These are phyloP conservation scores for Albophoma yamanashiensis DNA, from an alignment of 2,329 filamentous ascomycete species.

Conservation along the genomic window DNA sequence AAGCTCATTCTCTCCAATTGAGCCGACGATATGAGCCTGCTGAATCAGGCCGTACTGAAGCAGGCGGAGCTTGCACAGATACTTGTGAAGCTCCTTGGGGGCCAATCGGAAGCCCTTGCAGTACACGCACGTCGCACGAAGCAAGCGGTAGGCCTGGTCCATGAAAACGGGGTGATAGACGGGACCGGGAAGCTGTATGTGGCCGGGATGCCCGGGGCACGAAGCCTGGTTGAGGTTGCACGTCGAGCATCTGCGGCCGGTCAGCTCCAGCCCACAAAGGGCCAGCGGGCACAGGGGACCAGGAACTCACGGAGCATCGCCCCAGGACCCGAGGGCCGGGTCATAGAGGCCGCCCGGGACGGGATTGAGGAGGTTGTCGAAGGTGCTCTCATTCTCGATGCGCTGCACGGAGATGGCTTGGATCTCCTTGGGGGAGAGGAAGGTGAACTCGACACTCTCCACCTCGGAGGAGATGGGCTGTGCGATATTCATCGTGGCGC, in stretches of 20 bases:
- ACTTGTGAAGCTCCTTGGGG: slow-evolving; percentile 66
- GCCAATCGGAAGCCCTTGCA: slow-evolving; percentile 78
- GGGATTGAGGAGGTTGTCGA: slow-evolving; percentile 83
- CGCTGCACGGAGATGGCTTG: slow-evolving; percentile 82
- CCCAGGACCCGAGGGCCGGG: slow-evolving; percentile 80
- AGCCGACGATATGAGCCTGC: slow-evolving; percentile 51
- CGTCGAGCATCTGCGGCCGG: slow-evolving; percentile 63
- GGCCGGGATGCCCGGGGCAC: slow-evolving; percentile 88
- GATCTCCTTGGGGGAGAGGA: slow-evolving; percentile 75
- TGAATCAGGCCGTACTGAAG: slow-evolving; percentile 74
- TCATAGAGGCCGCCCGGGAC: slow-evolving; percentile 89
- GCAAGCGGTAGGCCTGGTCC: slow-evolving; percentile 76
- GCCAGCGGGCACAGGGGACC: not conserved
- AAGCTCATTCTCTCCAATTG: slow-evolving; percentile 33
- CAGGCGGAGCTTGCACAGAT: slow-evolving; percentile 73
- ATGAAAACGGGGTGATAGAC: slow-evolving; percentile 97
- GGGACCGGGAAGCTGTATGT: slow-evolving; percentile 86
- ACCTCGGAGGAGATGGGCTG: slow-evolving; percentile 79
- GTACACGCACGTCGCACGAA: slow-evolving; percentile 82
- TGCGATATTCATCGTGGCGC: slow-evolving; percentile 51
- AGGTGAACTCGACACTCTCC: slow-evolving; percentile 79
- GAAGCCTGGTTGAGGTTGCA: slow-evolving; percentile 73
- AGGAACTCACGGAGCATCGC: slow-evolving; percentile 59
- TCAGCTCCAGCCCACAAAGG: slow-evolving; percentile 3
- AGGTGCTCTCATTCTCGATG: slow-evolving; percentile 89